A percentile compares a stretch with the other conserved stretches of the same genome.
These are phyloP conservation scores for Fonsecaea monophora DNA, from an alignment of 2,329 filamentous ascomycete species.

Conservation along the genomic window DNA sequence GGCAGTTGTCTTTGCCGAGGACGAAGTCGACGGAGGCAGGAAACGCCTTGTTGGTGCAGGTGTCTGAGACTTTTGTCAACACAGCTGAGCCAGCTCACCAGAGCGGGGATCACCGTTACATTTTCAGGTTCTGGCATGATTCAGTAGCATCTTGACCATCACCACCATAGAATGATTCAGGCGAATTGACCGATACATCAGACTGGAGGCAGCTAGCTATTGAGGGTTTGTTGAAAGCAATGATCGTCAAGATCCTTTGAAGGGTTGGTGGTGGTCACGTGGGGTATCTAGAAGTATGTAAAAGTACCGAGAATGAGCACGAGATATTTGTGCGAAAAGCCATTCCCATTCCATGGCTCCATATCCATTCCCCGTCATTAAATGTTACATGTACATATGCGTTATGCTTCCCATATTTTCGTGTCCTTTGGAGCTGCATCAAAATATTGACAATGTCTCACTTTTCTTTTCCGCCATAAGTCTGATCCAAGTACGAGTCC, in stretches of 20 bases:
- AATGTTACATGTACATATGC: conserved; percentile 2
- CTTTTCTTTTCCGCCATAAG: conserved; percentile 16
- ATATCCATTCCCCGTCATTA: not conserved
- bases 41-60: conserved; percentile 33
- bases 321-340: too few species aligned
- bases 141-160: not conserved
- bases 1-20: conserved; percentile 14
- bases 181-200: not conserved
- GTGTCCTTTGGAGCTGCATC: not conserved
- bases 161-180: not conserved
- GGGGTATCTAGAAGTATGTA: not conserved
- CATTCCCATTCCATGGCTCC: not conserved
- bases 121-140: conserved; percentile 25
- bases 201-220: not conserved
- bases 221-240: not conserved
- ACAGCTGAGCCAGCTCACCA: conserved; percentile 15
- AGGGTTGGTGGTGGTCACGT: not conserved
- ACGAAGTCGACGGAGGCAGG: conserved; percentile 31
- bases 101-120: conserved; percentile 16
- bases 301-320: too few species aligned
- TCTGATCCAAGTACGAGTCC: conserved; percentile 24
- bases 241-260: not conserved
- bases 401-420: not conserved
- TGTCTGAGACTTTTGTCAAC: conserved; percentile 26
- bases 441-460: not conserved